phyloP scores from a whole-genome alignment of 202 grass and related monocot genomes.

The Setaria italica region DNA sequence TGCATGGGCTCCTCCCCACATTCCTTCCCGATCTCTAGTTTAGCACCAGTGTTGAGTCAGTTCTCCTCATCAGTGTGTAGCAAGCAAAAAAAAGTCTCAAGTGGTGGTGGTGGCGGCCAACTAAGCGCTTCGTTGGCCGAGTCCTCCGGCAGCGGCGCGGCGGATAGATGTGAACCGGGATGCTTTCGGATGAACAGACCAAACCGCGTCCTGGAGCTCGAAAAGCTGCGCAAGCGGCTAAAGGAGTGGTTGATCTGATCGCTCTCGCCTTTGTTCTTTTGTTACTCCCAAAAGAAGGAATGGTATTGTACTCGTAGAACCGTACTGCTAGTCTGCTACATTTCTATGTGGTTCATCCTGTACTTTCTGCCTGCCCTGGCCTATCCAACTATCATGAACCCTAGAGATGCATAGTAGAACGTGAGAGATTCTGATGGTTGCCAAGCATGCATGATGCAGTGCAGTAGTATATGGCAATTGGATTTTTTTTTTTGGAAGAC shows the following conservation, averaged over 20 bases:
- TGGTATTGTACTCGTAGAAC: not conserved
- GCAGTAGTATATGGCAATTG: too few species aligned
- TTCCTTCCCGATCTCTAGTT: not conserved
- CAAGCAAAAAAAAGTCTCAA: not conserved
- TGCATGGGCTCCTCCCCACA: not conserved
- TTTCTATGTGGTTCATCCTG: not conserved
- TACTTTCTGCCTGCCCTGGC: not conserved
- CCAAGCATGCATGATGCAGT: too few species aligned
- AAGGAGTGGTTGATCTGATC: constrained; percentile 26
- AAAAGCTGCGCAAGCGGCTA: constrained; percentile 43
- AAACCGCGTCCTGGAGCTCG: constrained; percentile 29
- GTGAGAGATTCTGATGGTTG: not conserved
- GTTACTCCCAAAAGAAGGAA: not conserved
- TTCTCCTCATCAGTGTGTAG: not conserved
- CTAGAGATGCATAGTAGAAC: not conserved
- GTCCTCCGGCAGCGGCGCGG: not conserved
- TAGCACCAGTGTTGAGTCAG: not conserved
- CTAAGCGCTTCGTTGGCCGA: constrained; percentile 34
- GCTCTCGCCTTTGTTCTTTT: not conserved
- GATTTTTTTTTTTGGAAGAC: too few species aligned
- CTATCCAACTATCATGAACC: not conserved
- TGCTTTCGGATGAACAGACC: constrained; percentile 13
- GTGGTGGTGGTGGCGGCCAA: constrained; percentile 11
- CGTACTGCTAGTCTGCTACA: not conserved
- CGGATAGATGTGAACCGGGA: constrained; percentile 25